These are phyloP conservation scores for Quercus glauca DNA, from an alignment of 306 rosid species.

Conservation along the genomic window DNA sequence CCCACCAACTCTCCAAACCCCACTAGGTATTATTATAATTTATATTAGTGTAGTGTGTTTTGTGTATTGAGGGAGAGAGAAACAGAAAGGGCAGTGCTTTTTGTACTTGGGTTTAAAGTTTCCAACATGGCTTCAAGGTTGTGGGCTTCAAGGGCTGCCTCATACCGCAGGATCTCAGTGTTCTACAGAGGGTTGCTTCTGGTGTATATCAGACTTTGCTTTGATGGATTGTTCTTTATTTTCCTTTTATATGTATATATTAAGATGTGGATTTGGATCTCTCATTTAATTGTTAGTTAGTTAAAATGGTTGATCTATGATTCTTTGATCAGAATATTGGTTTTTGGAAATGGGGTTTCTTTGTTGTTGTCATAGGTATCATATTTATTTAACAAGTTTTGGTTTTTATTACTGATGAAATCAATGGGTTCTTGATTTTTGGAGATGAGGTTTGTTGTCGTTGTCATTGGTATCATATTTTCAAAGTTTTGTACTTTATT, in stretches of 20 bases:
- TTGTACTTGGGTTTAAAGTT: not conserved
- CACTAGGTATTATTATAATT: no score
- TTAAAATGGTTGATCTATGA: constrained; percentile 23
- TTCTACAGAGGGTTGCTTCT: constrained; percentile 54
- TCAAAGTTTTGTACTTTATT: no score
- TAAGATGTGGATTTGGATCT: constrained; percentile 22
- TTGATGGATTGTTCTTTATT: not conserved
- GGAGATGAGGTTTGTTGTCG: no score
- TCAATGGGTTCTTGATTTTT: no score
- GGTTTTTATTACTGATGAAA: no score
- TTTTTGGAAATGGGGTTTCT: no score
- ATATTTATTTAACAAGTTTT: no score
- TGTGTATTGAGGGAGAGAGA: no score
- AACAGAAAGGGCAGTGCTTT: not conserved
- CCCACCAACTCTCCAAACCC: no score
- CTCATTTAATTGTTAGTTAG: not conserved
- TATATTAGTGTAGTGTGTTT: no score
- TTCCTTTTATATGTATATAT: not conserved
- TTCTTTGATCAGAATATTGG: not conserved
- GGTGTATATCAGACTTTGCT: constrained; percentile 28
- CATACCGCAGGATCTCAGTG: constrained; percentile 61
- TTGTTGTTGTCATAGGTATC: no score
- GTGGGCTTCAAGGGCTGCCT: constrained; percentile 85
- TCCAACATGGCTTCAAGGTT: constrained; percentile 61
- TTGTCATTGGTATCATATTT: no score